These are phyloP conservation scores for Dictyophora rubrovolvata DNA, from an alignment of 768 basidiomycete genomes.

Conservation along the genomic window DNA sequence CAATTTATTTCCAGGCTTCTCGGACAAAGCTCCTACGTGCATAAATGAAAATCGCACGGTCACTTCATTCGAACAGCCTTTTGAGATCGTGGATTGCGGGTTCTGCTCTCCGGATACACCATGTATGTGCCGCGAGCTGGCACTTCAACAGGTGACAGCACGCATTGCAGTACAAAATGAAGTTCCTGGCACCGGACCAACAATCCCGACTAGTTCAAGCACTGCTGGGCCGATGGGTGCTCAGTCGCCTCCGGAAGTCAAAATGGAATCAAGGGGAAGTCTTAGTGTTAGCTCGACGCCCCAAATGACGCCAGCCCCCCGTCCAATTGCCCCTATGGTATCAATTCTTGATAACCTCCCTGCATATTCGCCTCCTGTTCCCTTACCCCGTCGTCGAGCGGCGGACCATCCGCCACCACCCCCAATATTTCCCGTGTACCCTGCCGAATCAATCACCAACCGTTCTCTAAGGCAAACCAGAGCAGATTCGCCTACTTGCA, in stretches of 20 bases:
- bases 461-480: slow-evolving; percentile 23
- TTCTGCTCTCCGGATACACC: slow-evolving; percentile 61
- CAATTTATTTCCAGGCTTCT: slow-evolving; percentile 4
- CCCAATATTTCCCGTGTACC: slow-evolving; percentile 44
- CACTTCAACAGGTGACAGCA: slow-evolving; percentile 31
- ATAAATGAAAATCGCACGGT: not conserved
- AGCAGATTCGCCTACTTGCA: slow-evolving; percentile 34
- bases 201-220: slow-evolving; percentile 5
- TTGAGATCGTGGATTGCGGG: slow-evolving; percentile 55
- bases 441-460: slow-evolving; percentile 19
- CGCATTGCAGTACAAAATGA: slow-evolving; percentile 7
- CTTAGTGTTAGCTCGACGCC: slow-evolving; percentile 11
- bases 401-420: slow-evolving; percentile 9
- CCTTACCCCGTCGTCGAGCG: slow-evolving; percentile 52
- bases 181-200: not conserved
- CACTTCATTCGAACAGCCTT: slow-evolving; percentile 22
- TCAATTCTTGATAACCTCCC: slow-evolving; percentile 72
- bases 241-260: slow-evolving; percentile 7
- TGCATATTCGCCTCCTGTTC: slow-evolving; percentile 72
- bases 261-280: slow-evolving; percentile 8
- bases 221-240: not conserved
- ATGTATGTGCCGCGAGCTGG: slow-evolving; percentile 71
- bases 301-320: slow-evolving; percentile 12
- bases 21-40: slow-evolving; percentile 2
- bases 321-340: slow-evolving; percentile 17